A percentile compares a stretch with the other conserved stretches of the same genome.
phyloP scores from a whole-genome alignment of 441 rosid genomes.

The Iberis amara region DNA sequence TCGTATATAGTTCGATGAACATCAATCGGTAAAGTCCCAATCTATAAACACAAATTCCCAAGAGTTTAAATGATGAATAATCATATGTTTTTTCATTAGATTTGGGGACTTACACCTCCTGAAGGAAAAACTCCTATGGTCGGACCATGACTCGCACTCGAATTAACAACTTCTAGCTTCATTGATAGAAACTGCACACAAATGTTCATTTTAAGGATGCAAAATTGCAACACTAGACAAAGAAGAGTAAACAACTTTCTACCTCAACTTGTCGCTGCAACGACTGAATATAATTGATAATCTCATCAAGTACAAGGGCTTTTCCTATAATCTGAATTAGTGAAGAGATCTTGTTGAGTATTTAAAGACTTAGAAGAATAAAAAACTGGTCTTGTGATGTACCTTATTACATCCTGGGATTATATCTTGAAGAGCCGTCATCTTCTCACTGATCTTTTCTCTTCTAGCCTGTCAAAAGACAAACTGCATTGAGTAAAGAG shows the following conservation, averaged over 20 bases:
- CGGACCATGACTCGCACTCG: constrained; percentile 40
- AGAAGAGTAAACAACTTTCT: neutral
- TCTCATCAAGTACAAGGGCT: constrained; percentile 72
- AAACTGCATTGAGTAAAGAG: neutral
- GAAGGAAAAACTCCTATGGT: constrained; percentile 43
- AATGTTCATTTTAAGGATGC: neutral
- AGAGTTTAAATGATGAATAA: constrained; percentile 2
- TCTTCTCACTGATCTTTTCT: constrained; percentile 69
- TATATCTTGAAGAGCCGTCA: constrained; percentile 70
- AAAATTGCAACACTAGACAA: neutral
- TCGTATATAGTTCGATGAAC: constrained; percentile 54
- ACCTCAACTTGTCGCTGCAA: constrained; percentile 72
- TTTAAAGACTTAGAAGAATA: neutral
- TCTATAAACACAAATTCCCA: constrained; percentile 26
- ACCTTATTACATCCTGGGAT: constrained; percentile 76
- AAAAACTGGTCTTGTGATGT: neutral
- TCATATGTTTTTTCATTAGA: neutral
- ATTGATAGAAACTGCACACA: constrained; percentile 54
- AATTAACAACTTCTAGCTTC: constrained; percentile 66
- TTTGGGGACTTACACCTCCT: constrained; percentile 42
- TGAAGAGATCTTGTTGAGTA: too few relatives aligned
- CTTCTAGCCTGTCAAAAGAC: constrained; percentile 51
- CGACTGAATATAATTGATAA: constrained; percentile 67
- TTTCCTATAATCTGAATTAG: constrained; percentile 57
- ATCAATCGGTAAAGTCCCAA: constrained; percentile 50